These are phyloP conservation scores for Dimocarpus longan DNA, from an alignment of 345 rosid species.

Conservation along the genomic window DNA sequence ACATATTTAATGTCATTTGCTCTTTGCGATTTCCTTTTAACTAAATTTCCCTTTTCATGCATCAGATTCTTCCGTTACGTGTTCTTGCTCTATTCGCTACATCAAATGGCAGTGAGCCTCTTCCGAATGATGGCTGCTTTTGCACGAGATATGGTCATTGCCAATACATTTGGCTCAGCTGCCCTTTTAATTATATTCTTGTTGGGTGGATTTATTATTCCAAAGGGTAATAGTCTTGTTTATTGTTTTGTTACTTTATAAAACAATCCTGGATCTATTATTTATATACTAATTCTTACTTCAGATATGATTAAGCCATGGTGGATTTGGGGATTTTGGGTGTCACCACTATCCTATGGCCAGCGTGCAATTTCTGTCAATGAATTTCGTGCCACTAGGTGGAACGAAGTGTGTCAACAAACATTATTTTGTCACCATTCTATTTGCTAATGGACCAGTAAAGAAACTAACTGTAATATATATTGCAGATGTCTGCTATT, in stretches of 20 bases:
- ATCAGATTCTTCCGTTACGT: slow-evolving; percentile 82
- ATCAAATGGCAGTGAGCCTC: slow-evolving; percentile 92
- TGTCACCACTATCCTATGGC: slow-evolving; percentile 80
- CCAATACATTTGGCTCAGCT: slow-evolving; percentile 52
- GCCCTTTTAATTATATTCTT: slow-evolving; percentile 57
- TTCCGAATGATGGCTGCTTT: slow-evolving; percentile 75
- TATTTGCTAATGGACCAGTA: not conserved
- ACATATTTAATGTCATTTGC: not conserved
- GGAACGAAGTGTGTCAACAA: slow-evolving; percentile 56
- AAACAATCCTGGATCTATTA: slow-evolving; percentile 51
- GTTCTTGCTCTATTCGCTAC: slow-evolving; percentile 68
- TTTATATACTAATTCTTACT: slow-evolving; percentile 13
- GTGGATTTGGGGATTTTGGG: slow-evolving; percentile 94
- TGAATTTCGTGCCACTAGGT: slow-evolving; percentile 78
- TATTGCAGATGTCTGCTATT: slow-evolving; percentile 58
- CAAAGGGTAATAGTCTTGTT: slow-evolving; percentile 54
- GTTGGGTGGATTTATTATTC: slow-evolving; percentile 88
- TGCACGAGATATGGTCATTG: slow-evolving; percentile 86
- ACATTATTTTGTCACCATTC: not conserved
- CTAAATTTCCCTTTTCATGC: slow-evolving; percentile 9
- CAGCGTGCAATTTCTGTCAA: slow-evolving; percentile 81
- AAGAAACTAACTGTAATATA: slow-evolving; percentile 10
- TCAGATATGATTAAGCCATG: slow-evolving; percentile 73
- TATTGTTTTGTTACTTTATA: not conserved
- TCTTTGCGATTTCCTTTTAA: slow-evolving; percentile 15